A percentile compares a stretch with the other conserved stretches of the same genome.
Evolutionary conservation across 805 yeast species (phyloP).

Genomic region (Monosporozyma aerobia): DNA sequence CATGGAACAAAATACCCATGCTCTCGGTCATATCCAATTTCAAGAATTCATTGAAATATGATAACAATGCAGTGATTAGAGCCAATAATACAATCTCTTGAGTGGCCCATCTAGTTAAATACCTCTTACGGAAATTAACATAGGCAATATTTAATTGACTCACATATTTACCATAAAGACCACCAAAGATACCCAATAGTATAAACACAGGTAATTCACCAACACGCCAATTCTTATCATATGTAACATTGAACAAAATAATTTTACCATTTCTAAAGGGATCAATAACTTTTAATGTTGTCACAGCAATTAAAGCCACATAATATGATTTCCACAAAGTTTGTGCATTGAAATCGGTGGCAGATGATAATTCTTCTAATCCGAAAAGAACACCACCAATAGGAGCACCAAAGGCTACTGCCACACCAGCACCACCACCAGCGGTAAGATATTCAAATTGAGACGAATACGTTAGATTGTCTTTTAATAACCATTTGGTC

Average conservation of each 20-base stretch:
- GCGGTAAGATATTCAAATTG: conserved; percentile 54
- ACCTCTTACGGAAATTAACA: conserved; percentile 68
- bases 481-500: conserved; percentile 42
- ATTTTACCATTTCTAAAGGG: conserved; percentile 94
- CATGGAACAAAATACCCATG: conserved; percentile 83
- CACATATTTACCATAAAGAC: conserved; percentile 74
- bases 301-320: conserved; percentile 81
- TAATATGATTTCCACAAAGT: conserved; percentile 89
- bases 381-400: conserved; percentile 94
- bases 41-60: conserved; percentile 77
- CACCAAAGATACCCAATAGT: conserved; percentile 82
- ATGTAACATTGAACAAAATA: conserved; percentile 85
- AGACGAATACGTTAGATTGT: conserved; percentile 26
- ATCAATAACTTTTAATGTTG: conserved; percentile 67
- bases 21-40: conserved; percentile 89
- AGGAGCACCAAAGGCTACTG: conserved; percentile 95
- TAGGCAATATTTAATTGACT: conserved; percentile 66
- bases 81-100: conserved; percentile 67
- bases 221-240: conserved; percentile 77
- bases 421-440: conserved; percentile 95
- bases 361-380: conserved; percentile 72
- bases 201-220: conserved; percentile 77
- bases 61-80: conserved; percentile 58
- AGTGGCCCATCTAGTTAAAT: conserved; percentile 38
- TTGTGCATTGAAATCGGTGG: conserved; percentile 59